Percentiles rank a stretch among this genome's conserved stretches.
Conservation (phyloP, 139 green algal species). For the Diplosphaera chodatii region DNA sequence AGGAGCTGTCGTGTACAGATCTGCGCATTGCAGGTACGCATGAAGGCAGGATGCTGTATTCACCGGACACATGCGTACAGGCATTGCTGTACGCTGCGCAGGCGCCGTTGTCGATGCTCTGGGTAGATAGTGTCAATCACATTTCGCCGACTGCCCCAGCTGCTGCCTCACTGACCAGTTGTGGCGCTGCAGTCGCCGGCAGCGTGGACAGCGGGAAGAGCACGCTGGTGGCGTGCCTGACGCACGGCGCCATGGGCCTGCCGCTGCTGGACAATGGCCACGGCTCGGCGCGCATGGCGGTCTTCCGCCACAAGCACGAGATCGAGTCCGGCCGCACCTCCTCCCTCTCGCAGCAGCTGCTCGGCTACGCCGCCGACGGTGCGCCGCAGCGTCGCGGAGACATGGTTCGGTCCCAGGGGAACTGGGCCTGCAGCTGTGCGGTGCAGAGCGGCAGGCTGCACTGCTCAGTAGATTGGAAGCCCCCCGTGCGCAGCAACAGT, state of each 20-base stretch:
- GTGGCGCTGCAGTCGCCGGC: constrained; percentile 51
- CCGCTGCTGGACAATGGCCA: constrained; percentile 73
- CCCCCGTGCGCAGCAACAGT: too few species aligned
- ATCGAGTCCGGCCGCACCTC: constrained; percentile 75
- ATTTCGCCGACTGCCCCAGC: too few species aligned
- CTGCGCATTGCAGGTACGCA: constrained; percentile 46
- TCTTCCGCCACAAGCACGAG: constrained; percentile 83
- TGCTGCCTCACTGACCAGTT: too few species aligned
- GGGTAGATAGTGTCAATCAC: too few species aligned
- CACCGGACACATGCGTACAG: too few species aligned
- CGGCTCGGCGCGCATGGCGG: constrained; percentile 63
- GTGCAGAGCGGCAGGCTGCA: not conserved
- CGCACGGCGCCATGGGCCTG: constrained; percentile 50
- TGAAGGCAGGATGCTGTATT: too few species aligned
- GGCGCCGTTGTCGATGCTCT: too few species aligned
- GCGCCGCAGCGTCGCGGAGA: constrained; percentile 5
- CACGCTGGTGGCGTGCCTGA: constrained; percentile 74
- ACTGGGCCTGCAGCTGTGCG: too few species aligned
- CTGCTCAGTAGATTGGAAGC: not conserved
- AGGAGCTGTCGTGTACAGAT: constrained; percentile 42
- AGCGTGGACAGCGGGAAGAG: constrained; percentile 71
- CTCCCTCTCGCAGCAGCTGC: constrained; percentile 52
- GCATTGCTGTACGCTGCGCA: too few species aligned
- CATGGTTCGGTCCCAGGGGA: too few species aligned
- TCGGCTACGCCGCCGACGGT: constrained; percentile 63